A percentile compares a stretch with the other conserved stretches of the same genome.
Evolutionary conservation across 148 eudicot species (phyloP).

Genomic region (Cornus controversa): DNA sequence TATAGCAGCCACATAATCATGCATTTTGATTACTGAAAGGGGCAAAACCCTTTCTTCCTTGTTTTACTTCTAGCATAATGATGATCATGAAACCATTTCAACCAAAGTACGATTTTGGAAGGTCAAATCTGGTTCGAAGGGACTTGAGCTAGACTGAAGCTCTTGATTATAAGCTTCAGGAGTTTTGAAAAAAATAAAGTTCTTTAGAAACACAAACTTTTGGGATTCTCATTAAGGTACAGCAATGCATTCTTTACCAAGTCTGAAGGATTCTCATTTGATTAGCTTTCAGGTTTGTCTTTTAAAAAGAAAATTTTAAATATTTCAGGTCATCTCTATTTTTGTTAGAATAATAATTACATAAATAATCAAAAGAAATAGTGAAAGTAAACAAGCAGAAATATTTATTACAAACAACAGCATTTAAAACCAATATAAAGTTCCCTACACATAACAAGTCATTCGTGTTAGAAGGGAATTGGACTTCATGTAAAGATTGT

Average conservation of each 20-base stretch:
- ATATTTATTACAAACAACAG: too few species aligned
- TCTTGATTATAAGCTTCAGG: not conserved
- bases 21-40: not conserved
- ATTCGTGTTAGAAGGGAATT: too few species aligned
- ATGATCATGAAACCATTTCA: not conserved
- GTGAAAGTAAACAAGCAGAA: too few species aligned
- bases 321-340: too few species aligned
- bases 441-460: not conserved
- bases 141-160: constrained; percentile 5
- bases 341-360: too few species aligned
- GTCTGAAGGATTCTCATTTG: too few species aligned
- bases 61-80: not conserved
- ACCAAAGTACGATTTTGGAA: not conserved
- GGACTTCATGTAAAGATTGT: too few species aligned
- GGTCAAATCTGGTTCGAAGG: not conserved
- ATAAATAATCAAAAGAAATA: too few species aligned
- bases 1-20: not conserved
- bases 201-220: not conserved
- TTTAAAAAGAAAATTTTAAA: too few species aligned
- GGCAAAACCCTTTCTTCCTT: not conserved
- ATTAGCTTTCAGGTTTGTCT: too few species aligned
- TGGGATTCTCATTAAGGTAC: not conserved
- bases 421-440: not conserved
- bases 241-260: not conserved
- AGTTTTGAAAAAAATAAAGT: too few species aligned